Evolutionary conservation across 1,139 yeast species (phyloP).

Genomic region (Geotrichum histeridarum): DNA sequence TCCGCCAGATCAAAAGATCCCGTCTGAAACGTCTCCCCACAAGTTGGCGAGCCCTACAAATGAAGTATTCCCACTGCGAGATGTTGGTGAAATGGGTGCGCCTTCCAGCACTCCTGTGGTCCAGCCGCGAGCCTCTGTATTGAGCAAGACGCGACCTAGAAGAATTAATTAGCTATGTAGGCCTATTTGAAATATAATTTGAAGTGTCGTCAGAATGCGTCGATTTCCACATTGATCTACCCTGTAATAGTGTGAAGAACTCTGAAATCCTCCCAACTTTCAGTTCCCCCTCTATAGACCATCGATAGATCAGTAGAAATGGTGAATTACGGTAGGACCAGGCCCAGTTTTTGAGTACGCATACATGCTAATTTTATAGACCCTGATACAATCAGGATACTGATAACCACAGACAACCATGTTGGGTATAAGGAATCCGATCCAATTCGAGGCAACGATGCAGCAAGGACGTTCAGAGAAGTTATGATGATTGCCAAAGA

Average conservation of each 20-base stretch:
- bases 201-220: too few species aligned
- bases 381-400: constrained; percentile 61
- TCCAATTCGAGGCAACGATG: constrained; percentile 85
- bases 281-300: not conserved
- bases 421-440: constrained; percentile 90
- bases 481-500: constrained; percentile 67
- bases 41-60: constrained; percentile 12
- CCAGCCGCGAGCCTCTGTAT: too few species aligned
- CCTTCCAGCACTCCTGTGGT: too few species aligned
- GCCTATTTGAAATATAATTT: too few species aligned
- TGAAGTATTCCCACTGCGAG: not conserved
- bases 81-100: too few species aligned
- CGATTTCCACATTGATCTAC: too few species aligned
- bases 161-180: too few species aligned
- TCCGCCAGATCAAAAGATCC: constrained; percentile 16
- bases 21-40: constrained; percentile 10
- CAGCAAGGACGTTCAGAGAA: constrained; percentile 84
- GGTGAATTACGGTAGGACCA: not conserved
- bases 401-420: constrained; percentile 92
- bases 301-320: not conserved
- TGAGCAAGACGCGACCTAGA: too few species aligned
- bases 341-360: not conserved
- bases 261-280: not conserved
- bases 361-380: constrained; percentile 11
- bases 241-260: not conserved